phyloP scores from a whole-genome alignment of 2,329 filamentous ascomycete species.

The Allantophomopsis lycopodina region DNA sequence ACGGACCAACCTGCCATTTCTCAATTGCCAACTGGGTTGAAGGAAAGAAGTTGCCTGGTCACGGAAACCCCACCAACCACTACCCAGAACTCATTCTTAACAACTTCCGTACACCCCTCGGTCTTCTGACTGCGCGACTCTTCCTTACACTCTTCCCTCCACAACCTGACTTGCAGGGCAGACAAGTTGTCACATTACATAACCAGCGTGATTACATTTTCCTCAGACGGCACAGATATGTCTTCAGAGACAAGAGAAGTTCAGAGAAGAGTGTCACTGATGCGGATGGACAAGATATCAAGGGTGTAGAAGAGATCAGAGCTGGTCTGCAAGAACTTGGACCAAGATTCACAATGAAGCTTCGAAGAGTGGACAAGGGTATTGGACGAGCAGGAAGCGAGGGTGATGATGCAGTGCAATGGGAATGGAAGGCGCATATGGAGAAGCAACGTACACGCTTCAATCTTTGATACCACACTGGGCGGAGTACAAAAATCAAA shows the following conservation, averaged over 20 bases:
- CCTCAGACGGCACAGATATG: constrained; percentile 76
- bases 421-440: constrained; percentile 94
- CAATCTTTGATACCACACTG: constrained; percentile 48
- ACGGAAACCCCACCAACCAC: constrained; percentile 79
- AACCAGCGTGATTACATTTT: constrained; percentile 97
- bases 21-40: constrained; percentile 82
- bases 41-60: constrained; percentile 74
- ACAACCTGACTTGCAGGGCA: constrained; percentile 68
- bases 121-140: constrained; percentile 73
- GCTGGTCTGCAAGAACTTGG: constrained; percentile 86
- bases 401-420: constrained; percentile 36
- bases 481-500: neutral
- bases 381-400: constrained; percentile 56
- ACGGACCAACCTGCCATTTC: constrained; percentile 88
- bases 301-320: constrained; percentile 73
- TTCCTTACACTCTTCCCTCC: constrained; percentile 72
- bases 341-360: constrained; percentile 71
- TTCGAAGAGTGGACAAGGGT: constrained; percentile 82
- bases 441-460: constrained; percentile 92
- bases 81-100: constrained; percentile 85
- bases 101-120: constrained; percentile 87
- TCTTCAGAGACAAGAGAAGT: constrained; percentile 77
- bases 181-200: constrained; percentile 84
- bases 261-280: constrained; percentile 80
- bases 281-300: constrained; percentile 68